Conservation (phyloP, 768 basidiomycete genomes). For the Hemileccinum impolitum region DNA sequence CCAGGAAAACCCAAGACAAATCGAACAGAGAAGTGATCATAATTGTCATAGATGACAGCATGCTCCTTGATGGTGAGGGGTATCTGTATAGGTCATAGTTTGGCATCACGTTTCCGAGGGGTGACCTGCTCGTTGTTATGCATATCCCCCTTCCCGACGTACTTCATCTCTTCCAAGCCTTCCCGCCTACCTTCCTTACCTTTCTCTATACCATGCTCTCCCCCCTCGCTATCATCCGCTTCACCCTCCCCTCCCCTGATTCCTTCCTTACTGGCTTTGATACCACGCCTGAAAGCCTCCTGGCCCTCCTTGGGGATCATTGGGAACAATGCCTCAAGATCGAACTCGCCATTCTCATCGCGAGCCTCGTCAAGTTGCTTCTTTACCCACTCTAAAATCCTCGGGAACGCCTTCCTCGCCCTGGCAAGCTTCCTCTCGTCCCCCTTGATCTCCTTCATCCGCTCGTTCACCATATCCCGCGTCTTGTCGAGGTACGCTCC, state of each 20-base stretch:
- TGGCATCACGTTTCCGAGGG: constrained; percentile 17
- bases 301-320: constrained; percentile 10
- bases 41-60: background rate
- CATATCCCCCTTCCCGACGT: constrained; percentile 8
- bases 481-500: constrained; percentile 18
- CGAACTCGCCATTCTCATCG: constrained; percentile 3
- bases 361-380: constrained; percentile 8
- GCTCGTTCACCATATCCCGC: constrained; percentile 16
- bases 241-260: background rate
- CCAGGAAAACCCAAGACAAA: background rate
- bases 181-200: constrained; percentile 8
- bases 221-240: background rate
- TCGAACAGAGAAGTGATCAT: background rate
- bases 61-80: background rate
- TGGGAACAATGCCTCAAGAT: constrained; percentile 4
- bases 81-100: constrained; percentile 20
- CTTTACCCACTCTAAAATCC: constrained; percentile 8
- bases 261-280: constrained; percentile 5
- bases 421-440: constrained; percentile 19
- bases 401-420: constrained; percentile 16
- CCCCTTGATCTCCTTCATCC: constrained; percentile 10
- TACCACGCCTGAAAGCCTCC: constrained; percentile 1
- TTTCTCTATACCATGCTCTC: constrained; percentile 3
- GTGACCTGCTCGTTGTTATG: constrained; percentile 9
- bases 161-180: constrained; percentile 14